Evolutionary conservation across 2,329 filamentous ascomycete species (phyloP).

Genomic region (Fusarium neocosmosporiellum): DNA sequence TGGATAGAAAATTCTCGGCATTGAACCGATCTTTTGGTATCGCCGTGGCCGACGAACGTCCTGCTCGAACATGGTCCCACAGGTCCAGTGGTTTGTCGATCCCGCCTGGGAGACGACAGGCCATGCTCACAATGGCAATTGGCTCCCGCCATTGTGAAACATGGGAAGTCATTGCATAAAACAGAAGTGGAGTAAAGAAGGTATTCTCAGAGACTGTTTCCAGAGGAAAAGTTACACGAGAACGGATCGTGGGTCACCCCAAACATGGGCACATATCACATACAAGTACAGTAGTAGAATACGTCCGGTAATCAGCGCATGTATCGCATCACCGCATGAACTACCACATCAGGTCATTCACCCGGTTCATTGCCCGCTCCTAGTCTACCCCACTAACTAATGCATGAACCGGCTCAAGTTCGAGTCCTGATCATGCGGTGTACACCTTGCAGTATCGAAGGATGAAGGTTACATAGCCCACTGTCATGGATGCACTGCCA

Average conservation of each 20-base stretch:
- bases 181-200: constrained; percentile 7
- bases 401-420: constrained; percentile 12
- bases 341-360: constrained; percentile 3
- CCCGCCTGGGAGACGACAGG: constrained; percentile 39
- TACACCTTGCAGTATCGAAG: constrained; percentile 6
- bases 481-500: constrained; percentile 11
- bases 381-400: constrained; percentile 5
- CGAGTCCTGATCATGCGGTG: constrained; percentile 7
- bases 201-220: constrained; percentile 4
- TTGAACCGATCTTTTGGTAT: constrained; percentile 41
- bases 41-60: constrained; percentile 33
- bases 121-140: constrained; percentile 40
- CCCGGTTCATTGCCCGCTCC: neutral
- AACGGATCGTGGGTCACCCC: constrained; percentile 1
- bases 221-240: constrained; percentile 3
- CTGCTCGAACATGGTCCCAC: constrained; percentile 39
- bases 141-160: constrained; percentile 39
- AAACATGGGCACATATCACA: constrained; percentile 6
- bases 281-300: neutral
- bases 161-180: constrained; percentile 29
- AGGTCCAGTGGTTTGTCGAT: constrained; percentile 40
- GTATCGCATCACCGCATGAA: constrained; percentile 3
- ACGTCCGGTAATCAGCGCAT: constrained; percentile 6
- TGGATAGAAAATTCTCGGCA: constrained; percentile 39
- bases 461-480: constrained; percentile 3